Base-by-base conservation (phyloP, 73 alveolate species). In the Paramecium primaurelia region DNA sequence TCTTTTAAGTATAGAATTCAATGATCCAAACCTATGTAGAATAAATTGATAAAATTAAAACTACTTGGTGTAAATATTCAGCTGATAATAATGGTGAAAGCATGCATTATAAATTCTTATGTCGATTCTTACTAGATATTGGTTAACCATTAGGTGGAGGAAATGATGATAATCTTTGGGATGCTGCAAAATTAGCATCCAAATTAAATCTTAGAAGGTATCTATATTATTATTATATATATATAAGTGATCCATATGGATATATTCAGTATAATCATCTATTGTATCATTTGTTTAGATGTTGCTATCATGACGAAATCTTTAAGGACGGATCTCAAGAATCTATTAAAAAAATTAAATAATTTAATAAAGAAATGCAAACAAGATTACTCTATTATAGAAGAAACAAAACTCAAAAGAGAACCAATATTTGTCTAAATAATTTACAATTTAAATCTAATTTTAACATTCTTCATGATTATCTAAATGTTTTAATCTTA, bases 21-120 rank as follows among this genome's bases (percentile, higher is more conserved):
- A 37, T 75, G 60, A 37, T 75, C 16, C 32, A 75, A 20, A 22
- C 49, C 1, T 75, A 75, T 14, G 49, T 75, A 6, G 88, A 75
- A 36, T n/a, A 40, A 75, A 75, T 75, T 75, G 88, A 75, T 37
- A 37, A 34, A 4, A 75, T 75, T 9, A 75, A 75, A 75, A 75
- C 88, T 4, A 34, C 49, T 4, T 75, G 88, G 88, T 75, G 88
- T 75, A 75, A 40, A 75, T 75, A 37, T 75, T 75, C 88, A 37
- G 42, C 42, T 6, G 88, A 75, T 22, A 75, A 34, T 34, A 37
- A 37, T 75, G 88, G 88, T 14, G 16, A 75, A 75, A 45, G 42
- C 20, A 75, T 40, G 42, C 49, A 32, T 14, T 75, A 75, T 75
- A 32, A 37, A 22, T 37, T 75, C 34, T n/a, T 22, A 34, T 37